Conservation (phyloP, 2,329 filamentous ascomycete species). For the Xylaria sp. region DNA sequence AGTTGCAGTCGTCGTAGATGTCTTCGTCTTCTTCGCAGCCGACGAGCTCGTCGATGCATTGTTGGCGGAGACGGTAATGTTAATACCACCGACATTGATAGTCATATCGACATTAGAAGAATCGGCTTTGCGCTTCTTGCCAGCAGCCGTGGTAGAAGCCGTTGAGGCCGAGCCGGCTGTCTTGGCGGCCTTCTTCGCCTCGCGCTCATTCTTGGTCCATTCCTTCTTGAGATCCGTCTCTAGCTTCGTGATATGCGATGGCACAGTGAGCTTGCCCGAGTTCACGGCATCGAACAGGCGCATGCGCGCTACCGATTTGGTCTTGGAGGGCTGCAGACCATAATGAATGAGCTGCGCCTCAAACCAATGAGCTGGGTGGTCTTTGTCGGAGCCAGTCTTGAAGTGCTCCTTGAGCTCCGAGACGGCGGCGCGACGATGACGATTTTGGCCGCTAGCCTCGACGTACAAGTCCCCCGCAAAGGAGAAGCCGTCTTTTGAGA, state of each 20-base stretch:
- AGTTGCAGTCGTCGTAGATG: constrained; percentile 28
- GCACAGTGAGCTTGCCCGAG: constrained; percentile 58
- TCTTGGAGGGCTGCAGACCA: constrained; percentile 64
- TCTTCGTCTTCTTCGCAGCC: constrained; percentile 45
- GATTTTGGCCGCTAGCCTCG: constrained; percentile 55
- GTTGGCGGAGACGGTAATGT: constrained; percentile 44
- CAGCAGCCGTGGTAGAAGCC: constrained; percentile 27
- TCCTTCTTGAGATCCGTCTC: constrained; percentile 67
- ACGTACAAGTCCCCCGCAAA: constrained; percentile 57
- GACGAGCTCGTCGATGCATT: constrained; percentile 34
- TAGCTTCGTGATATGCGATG: constrained; percentile 57
- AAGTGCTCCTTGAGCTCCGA: constrained; percentile 59
- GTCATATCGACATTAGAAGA: constrained; percentile 41
- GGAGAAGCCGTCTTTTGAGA: constrained; percentile 53
- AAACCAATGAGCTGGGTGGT: constrained; percentile 69
- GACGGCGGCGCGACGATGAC: constrained; percentile 57
- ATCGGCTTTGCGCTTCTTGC: constrained; percentile 49
- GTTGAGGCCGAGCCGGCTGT: not conserved
- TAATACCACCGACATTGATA: constrained; percentile 44
- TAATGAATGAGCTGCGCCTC: constrained; percentile 72
- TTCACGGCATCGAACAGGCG: constrained; percentile 67
- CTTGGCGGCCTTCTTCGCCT: constrained; percentile 54
- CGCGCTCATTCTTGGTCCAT: constrained; percentile 61
- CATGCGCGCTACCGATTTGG: constrained; percentile 67
- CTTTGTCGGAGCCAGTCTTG: constrained; percentile 54